These are phyloP conservation scores for Metschnikowia corniflorae DNA, from an alignment of 805 yeast species.

Conservation along the genomic window DNA sequence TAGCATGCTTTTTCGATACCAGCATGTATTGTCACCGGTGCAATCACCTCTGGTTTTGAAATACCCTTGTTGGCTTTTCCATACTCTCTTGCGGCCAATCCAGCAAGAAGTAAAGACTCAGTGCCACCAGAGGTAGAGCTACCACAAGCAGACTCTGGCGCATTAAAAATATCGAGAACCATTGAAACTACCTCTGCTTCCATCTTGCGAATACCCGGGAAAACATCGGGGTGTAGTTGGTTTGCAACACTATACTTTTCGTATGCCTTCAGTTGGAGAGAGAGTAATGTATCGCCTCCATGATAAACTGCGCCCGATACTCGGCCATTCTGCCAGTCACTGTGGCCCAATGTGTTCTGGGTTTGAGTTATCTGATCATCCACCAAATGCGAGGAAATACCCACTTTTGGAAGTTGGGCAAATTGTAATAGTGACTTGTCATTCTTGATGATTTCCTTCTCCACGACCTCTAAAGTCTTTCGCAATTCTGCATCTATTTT, in stretches of 20 bases:
- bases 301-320: slow-evolving; percentile 97
- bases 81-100: slow-evolving; percentile 81
- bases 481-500: slow-evolving; percentile 61
- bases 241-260: slow-evolving; percentile 80
- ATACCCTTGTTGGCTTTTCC: slow-evolving; percentile 60
- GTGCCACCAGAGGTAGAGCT: slow-evolving; percentile 94
- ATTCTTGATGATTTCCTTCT: slow-evolving; percentile 54
- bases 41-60: slow-evolving; percentile 74
- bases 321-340: slow-evolving; percentile 81
- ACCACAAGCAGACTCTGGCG: slow-evolving; percentile 61
- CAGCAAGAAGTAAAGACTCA: slow-evolving; percentile 82
- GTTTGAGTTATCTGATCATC: slow-evolving; percentile 48
- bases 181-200: slow-evolving; percentile 92
- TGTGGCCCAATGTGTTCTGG: slow-evolving; percentile 48
- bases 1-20: slow-evolving; percentile 91
- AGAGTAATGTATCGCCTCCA: slow-evolving; percentile 78
- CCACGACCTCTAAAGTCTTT: slow-evolving; percentile 47
- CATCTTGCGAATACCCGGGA: slow-evolving; percentile 95
- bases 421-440: slow-evolving; percentile 45
- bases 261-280: slow-evolving; percentile 74
- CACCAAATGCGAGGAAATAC: slow-evolving; percentile 49
- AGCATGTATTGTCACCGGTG: slow-evolving; percentile 90
- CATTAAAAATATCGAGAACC: slow-evolving; percentile 79
- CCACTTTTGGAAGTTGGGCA: slow-evolving; percentile 53
- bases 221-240: slow-evolving; percentile 95